Percentiles rank a stretch among this genome's conserved stretches.
Conservation (phyloP, 192 early-diverging fungal genomes). For the Geranomyces michiganensis region DNA sequence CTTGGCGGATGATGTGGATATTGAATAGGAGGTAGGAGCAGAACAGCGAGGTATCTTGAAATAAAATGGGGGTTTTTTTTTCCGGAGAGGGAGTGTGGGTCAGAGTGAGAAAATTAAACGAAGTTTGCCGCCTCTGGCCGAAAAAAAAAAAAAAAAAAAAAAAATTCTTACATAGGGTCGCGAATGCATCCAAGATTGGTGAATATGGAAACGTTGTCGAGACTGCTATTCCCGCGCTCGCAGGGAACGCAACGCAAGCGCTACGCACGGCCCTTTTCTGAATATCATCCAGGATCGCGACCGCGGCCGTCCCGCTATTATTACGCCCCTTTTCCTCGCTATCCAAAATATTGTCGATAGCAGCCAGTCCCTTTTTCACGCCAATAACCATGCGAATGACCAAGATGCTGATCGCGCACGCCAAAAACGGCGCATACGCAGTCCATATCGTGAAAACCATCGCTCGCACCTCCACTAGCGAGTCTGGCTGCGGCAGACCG, state of each 20-base stretch:
- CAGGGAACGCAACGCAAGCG: conserved; percentile 5
- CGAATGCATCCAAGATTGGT: not conserved
- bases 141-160: too few species aligned
- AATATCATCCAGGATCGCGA: not conserved
- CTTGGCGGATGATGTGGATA: not conserved
- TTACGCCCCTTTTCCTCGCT: not conserved
- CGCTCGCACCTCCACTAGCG: not conserved
- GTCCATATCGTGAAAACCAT: not conserved
- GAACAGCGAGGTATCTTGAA: conserved; percentile 5
- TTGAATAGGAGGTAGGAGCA: not conserved
- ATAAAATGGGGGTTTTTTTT: too few species aligned
- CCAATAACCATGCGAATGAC: conserved; percentile 7
- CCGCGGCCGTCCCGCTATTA: not conserved
- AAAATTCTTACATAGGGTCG: not conserved
- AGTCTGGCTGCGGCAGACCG: not conserved
- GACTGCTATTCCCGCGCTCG: not conserved
- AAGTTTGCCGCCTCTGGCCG: too few species aligned
- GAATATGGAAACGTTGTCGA: not conserved
- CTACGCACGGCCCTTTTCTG: not conserved
- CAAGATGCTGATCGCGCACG: not conserved
- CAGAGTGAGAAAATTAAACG: not conserved
- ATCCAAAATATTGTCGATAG: not conserved
- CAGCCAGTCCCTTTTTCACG: not conserved
- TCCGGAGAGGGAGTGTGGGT: not conserved
- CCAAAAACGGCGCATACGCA: conserved; percentile 2